Conservation (phyloP, 2,329 filamentous ascomycete species). For the Pseudogymnoascus sp. region DNA sequence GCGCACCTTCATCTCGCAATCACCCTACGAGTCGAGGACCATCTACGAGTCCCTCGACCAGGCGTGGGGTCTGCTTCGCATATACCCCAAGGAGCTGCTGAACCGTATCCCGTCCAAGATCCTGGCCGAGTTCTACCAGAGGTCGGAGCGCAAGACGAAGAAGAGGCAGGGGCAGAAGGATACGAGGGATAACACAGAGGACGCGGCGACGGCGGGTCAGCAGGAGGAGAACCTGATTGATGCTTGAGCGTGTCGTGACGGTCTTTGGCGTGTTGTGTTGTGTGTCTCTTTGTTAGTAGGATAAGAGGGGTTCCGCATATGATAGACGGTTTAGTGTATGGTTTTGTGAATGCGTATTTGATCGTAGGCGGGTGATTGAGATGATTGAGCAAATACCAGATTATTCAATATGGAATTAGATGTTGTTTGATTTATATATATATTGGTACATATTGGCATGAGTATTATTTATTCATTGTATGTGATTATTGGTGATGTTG, state of each 20-base stretch:
- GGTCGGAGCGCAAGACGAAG: slow-evolving; percentile 60
- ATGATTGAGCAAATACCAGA: slow-evolving; percentile 7
- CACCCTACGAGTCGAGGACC: slow-evolving; percentile 81
- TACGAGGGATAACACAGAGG: slow-evolving; percentile 33
- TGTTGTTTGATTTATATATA: background rate
- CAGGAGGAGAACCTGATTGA: slow-evolving; percentile 56
- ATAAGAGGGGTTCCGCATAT: slow-evolving; percentile 8
- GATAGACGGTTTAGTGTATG: slow-evolving; percentile 8
- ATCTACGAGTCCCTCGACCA: slow-evolving; percentile 94
- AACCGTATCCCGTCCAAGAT: slow-evolving; percentile 87
- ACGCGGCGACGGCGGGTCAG: slow-evolving; percentile 34
- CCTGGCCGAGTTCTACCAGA: slow-evolving; percentile 76
- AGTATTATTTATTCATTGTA: background rate
- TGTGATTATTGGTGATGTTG: no score
- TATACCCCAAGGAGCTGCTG: slow-evolving; percentile 96
- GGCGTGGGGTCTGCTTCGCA: slow-evolving; percentile 91
- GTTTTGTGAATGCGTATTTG: background rate
- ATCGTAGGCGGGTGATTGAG: background rate
- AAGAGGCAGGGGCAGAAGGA: slow-evolving; percentile 45
- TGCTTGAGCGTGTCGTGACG: slow-evolving; percentile 34
- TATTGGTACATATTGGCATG: background rate
- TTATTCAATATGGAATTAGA: slow-evolving; percentile 4
- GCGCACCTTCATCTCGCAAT: slow-evolving; percentile 86
- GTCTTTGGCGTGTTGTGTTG: background rate
- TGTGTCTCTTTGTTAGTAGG: slow-evolving; percentile 4